Evolutionary conservation across 768 basidiomycete species (phyloP), one percentile per base, ranked within the genome.

Genomic region (Jaapia argillacea): DNA sequence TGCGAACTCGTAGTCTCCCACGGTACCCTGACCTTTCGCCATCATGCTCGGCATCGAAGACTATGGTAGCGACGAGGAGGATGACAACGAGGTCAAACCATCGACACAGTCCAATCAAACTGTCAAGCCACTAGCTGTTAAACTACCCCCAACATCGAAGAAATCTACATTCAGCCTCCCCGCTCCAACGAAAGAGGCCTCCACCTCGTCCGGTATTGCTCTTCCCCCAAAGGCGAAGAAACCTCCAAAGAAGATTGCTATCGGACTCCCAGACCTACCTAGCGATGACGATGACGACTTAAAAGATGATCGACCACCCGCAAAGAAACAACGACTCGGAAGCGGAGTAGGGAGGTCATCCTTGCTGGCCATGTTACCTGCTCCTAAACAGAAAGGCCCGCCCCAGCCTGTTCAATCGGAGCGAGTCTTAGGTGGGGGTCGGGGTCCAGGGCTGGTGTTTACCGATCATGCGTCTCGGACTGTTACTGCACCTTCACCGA

Each of bases 1-100:
- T n/a, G n/a, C n/a, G n/a, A n/a, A n/a, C n/a, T n/a, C n/a, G n/a
- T n/a, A n/a, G n/a, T n/a, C n/a, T n/a, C n/a, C n/a, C n/a, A n/a
- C n/a, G n/a, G n/a, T n/a, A n/a, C n/a, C n/a, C n/a, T n/a, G n/a
- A n/a, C n/a, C n/a, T n/a, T n/a, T 6, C 40, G 7, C 36, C 52
- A 54, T 48, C 51, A 87, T 86, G 82, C 74, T 87, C 48, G 82
- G 81, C 24, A 69, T 88, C 46, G 84, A 82, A 53, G 75, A 70
- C 67, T 87, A 88, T 53, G 83, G 82, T 49, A 88, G 85, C 61
- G 82, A 71, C 63, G 72, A 53, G 39, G 61, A 83, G 50, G 72
- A 66, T 54, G 79, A 76, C 45, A 63, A 66, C 45, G 74, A 74
- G 45, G 22, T 46, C 47, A 5, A 20, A 38, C 10, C 37, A 12